Base-by-base conservation (phyloP, 352 stramenopile genomes). In the Pythium folliculosum region DNA sequence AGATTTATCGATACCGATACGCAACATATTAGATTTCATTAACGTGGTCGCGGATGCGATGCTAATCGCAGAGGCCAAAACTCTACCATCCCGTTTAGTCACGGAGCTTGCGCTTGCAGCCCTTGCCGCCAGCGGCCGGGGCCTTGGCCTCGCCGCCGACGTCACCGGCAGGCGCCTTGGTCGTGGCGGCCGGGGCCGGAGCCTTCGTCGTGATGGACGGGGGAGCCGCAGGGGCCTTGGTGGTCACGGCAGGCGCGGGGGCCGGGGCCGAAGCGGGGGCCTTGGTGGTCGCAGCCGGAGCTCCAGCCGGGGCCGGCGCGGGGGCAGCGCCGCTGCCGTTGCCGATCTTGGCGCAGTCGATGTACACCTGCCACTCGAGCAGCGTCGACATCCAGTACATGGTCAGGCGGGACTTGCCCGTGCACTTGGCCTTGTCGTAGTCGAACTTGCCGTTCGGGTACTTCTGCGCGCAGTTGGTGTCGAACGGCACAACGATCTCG, bases 341-440 rank as follows among this genome's bases (percentile, higher is more conserved):
- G 43, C 63, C 48, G 47, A 65, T 54, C 23, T 50, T 60, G 55
- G 49, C 25, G 54, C 63, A 65, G 47, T 65, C 22, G 19, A 60
- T 71, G 66, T 86, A 86, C 52, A 88, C 70, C 69, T 89, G 76
- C 78, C 76, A 89, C 45, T 70, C 65, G 19, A 69, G 63, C 47
- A 86, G 80, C 68, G 84, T 77, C 8, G 68, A 73, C 35, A 87
- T 64, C 80, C 80, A 89, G 69, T 80, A 84, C 38, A 83, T 77
- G 1, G 73, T 82, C 13, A 86, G 60, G 0, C 73, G 61, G 27
- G 72, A 75, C 21, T 71, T 76, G 48, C 67, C 60, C 35, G 47
- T 67, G 37, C 77, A 86, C 30, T 73, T 65, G 13, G 75, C 67
- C 17, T 60, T 71, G 40, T 81, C 63, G 56, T 84, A 80, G 32